These are phyloP conservation scores for Geotrichum europaeum DNA, from an alignment of 1,139 yeast genomes.

Conservation along the genomic window DNA sequence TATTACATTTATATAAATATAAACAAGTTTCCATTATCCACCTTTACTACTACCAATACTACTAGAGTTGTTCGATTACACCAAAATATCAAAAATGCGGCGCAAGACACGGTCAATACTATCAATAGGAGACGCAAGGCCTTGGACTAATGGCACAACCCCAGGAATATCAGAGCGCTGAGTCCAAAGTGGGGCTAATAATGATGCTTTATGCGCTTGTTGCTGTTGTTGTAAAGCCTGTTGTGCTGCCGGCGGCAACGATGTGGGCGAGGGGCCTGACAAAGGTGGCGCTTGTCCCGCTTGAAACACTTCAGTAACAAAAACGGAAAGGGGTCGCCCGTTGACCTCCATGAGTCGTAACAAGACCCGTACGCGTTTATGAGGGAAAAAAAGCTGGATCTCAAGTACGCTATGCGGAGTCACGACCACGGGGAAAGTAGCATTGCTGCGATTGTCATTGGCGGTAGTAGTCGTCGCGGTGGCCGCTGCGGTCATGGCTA, in stretches of 20 bases:
- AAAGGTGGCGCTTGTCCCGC: conserved; percentile 1
- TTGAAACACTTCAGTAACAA: conserved; percentile 12
- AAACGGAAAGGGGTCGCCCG: conserved; percentile 15
- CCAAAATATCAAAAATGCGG: conserved; percentile 13
- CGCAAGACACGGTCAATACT: conserved; percentile 20
- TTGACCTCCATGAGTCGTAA: conserved; percentile 14
- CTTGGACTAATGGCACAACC: conserved; percentile 28
- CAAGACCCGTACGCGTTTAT: conserved; percentile 8
- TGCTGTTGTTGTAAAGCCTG: conserved; percentile 1
- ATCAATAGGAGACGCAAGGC: conserved; percentile 27
- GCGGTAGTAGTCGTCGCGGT: not conserved
- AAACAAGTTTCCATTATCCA: not conserved
- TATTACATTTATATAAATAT: not conserved
- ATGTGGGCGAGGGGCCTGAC: conserved; percentile 4
- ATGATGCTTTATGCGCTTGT: not conserved
- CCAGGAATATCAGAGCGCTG: conserved; percentile 20
- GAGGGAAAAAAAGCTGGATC: conserved; percentile 10
- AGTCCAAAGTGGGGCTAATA: conserved; percentile 18
- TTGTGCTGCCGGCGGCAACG: not conserved
- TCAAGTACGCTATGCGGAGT: conserved; percentile 12
- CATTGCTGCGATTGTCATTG: conserved; percentile 13
- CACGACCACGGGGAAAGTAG: conserved; percentile 16
- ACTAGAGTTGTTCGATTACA: not conserved
- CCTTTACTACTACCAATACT: not conserved
- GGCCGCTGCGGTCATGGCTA: not conserved